Base-by-base conservation (phyloP, 2,329 filamentous ascomycete genomes). In the Xylariaceae sp. region DNA sequence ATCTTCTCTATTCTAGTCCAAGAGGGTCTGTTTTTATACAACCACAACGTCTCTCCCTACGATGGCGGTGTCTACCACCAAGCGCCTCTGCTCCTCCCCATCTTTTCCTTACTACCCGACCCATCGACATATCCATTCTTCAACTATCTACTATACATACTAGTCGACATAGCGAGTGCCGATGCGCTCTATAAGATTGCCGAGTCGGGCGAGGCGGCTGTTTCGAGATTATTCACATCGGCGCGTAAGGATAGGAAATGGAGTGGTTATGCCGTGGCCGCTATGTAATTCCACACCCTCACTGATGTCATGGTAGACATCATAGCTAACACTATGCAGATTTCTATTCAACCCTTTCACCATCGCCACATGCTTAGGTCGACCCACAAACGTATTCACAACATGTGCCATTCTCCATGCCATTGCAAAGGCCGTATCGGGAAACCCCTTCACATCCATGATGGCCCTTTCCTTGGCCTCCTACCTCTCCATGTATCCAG, bases 331-430 rank as follows among this genome's bases (percentile, higher is more conserved):
- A 27, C 23, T 21, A 14, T 14, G 11, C 29, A 93, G 88, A 54
- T 97, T 88, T 63, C 79, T 98, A 3, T 92, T 97, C 70, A 97
- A 94, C 64, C 93, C 93, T 0, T 95, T 95, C 63, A 95, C 91
- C 1, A 81, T 98, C 49, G 82, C 90, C 36, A 91, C 90, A 16
- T 97, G 92, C 64, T 77, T 98, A 48, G 92, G 87, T 21, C 86
- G 92, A 33, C 88, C 93, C 1, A 96, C 92, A 0, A 88, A 82
- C 51, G 83, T 92, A 47, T 92, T 98, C 64, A 91, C 90, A 1
- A 93, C 88, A 45, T 86, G 87, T 62, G 90, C 90, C 56, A 87
- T 95, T 55, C 80, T 97, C 22, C 82, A 88, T 53, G 87, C 92
- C 50, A 79, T 95, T 43, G 79, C 87, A 14, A 88, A 86, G 64